Evolutionary conservation across 805 yeast species (phyloP), one percentile per base, ranked within the genome.

Genomic region (Metschnikowia lunata): DNA sequence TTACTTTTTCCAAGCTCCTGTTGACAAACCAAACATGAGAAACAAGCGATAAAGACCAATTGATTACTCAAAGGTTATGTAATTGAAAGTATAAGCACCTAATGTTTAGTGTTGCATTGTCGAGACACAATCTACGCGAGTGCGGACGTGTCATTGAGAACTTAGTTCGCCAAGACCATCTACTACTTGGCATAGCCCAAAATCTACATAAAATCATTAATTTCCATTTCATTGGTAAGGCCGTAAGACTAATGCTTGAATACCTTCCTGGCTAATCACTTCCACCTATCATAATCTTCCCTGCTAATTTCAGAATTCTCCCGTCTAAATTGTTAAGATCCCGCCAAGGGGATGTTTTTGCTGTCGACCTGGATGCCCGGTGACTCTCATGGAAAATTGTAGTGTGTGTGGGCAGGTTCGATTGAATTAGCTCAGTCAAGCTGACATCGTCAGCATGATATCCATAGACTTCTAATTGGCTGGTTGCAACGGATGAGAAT

Each of bases 1-100:
- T 35, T 52, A 52, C 34, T 52, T 52, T 36, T 45, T 49, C 26
- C 51, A 42, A 31, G 49, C 49, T 1, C 47, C 40, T 12, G 32
- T 30, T 23, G 54, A 50, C 23, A 36, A 42, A 12, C 47, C 68
- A 63, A 45, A 58, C 60, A 18, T 52, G 60, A 48, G 73, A 67
- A 46, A 63, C 57, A 34, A 60, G 58, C 38, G 43, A 30, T 45
- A 18, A 36, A 18, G 3, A 8, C 23, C 23, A 18, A 18, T 18
- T 18, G 23, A 18, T 5, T 18, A 18, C 23, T 18, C 23, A 18
- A 18, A 18, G 23, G 23, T 18, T 18, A 18, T 18, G 3, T 18
- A 3, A 18, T 18, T 18, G 23, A 3, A 18, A 18, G 23, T n/a
- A n/a, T n/a, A 18, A 5, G 23, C 23, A 18, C 5, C 8, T 8